Evolutionary conservation across 768 basidiomycete species (phyloP), one percentile per base, ranked within the genome.

Genomic region (Pleurotus cornucopiae): DNA sequence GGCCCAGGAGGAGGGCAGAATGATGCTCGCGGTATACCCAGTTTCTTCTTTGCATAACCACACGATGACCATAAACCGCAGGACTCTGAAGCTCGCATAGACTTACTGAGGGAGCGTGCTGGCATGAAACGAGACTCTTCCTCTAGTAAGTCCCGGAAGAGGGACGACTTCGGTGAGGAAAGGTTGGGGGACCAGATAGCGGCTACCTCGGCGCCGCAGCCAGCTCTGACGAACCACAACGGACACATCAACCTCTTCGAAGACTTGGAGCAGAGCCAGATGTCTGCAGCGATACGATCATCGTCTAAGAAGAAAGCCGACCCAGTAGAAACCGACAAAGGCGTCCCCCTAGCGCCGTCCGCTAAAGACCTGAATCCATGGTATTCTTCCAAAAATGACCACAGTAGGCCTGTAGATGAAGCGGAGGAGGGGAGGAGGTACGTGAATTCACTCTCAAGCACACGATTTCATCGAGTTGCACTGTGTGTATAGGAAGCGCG

Each of bases 191-290:
- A 43, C 69, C 67, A 12, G 47, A 12, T 2, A 3, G 48, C 18
- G 49, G 6, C 25, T 46, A 49, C n/a, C 41, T 53, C 6, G 56
- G 11, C 71, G 69, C 41, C 69, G 34, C 67, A 62, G 55, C 67
- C 58, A 46, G 72, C 75, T 1, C 53, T 81, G 56, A 73, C 78
- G 26, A 75, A 77, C 2, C 75, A 80, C 1, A 74, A 74, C 37
- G 86, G 86, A 1, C 91, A 94, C 62, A 90, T 93, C 69, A 93
- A 92, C 65, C 71, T 94, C 51, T 93, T 92, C 60, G 85, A 88
- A 61, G 89, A 91, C 63, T 61, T 92, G n/a, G 91, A 92, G 63
- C 66, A 80, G 77, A 79, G 74, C 59, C 71, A 78, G 3, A 70
- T 79, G 18, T 65, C 77, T 0, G 72, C 77, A 5, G 70, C 81